Evolutionary conservation across 495 filamentous ascomycete species (phyloP), one percentile per base, ranked within the genome.

Genomic region (Tuber borchii): DNA sequence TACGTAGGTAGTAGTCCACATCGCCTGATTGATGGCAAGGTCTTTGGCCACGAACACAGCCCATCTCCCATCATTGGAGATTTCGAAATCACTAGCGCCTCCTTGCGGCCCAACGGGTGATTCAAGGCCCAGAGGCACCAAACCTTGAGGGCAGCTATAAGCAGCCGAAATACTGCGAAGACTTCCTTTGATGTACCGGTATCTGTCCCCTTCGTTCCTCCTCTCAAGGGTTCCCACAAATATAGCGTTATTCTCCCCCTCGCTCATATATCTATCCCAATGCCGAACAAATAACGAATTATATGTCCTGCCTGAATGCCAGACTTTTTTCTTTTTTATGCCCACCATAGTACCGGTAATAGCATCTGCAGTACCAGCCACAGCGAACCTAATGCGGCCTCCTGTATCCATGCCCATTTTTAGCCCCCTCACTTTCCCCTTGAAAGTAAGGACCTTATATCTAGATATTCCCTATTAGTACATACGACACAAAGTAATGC

Each of bases 1-100:
- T 34, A 93, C 85, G 75, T 92, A 90, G 44, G 90, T 90, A 77
- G 93, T 92, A 5, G 94, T 97, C 84, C 94, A 91, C 16, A 89
- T 87, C 0, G 94, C 94, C 2, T 91, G 90, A 79, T 93, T 89
- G 1, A 95, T 81, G 9, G 87, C 86, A 0, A 93, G 94, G 80
- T 95, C 93, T 77, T 92, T 96, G 0, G 93, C 89, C 43, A 97
- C 90, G 82, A 97, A 97, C 1, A 92, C 88, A 74, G 97, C 86
- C 0, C 73, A 80, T 44, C 75, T 79, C 8, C 88, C 88, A 73
- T 80, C 84, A 43, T 85, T 80, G 69, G 85, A 84, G 70, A 89
- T 87, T 78, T 88, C 89, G 74, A 87, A 92, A 81, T 91, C 88
- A 22, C 83, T 83, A 39, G 86, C 79, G 48, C 86, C 85, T n/a